Conservation (phyloP, 805 yeast species). For the Torulaspora gathmanii region DNA sequence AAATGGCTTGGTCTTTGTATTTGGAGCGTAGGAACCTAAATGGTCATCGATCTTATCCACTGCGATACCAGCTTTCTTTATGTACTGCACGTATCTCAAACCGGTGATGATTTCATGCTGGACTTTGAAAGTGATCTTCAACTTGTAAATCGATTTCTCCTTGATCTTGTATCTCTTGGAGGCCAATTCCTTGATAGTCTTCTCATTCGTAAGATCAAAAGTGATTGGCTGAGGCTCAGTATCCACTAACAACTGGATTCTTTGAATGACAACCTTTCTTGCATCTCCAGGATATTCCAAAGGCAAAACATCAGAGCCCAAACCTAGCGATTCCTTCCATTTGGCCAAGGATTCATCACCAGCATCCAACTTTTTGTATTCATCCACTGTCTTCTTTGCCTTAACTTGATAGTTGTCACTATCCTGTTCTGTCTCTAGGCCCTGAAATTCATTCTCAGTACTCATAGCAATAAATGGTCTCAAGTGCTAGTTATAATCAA, state of each 20-base stretch:
- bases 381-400: slow-evolving; percentile 72
- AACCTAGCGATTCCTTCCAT: slow-evolving; percentile 88
- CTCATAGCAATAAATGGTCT: slow-evolving; percentile 17
- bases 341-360: slow-evolving; percentile 85
- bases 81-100: slow-evolving; percentile 74
- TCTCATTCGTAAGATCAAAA: slow-evolving; percentile 60
- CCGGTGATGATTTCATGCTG: slow-evolving; percentile 93
- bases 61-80: slow-evolving; percentile 82
- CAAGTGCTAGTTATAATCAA: neutral
- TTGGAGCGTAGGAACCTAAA: slow-evolving; percentile 87
- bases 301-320: slow-evolving; percentile 58
- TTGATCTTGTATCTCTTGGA: slow-evolving; percentile 69
- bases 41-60: slow-evolving; percentile 85
- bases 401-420: slow-evolving; percentile 34
- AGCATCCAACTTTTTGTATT: slow-evolving; percentile 77
- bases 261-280: slow-evolving; percentile 72
- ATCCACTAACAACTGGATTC: slow-evolving; percentile 66
- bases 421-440: slow-evolving; percentile 29
- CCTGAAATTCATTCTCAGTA: slow-evolving; percentile 36
- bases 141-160: slow-evolving; percentile 69
- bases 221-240: slow-evolving; percentile 62
- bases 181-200: slow-evolving; percentile 52
- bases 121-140: slow-evolving; percentile 71
- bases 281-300: slow-evolving; percentile 61
- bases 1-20: slow-evolving; percentile 71